These are phyloP conservation scores for Claviceps pazoutovae DNA, from an alignment of 2,329 filamentous ascomycete species.

Conservation along the genomic window DNA sequence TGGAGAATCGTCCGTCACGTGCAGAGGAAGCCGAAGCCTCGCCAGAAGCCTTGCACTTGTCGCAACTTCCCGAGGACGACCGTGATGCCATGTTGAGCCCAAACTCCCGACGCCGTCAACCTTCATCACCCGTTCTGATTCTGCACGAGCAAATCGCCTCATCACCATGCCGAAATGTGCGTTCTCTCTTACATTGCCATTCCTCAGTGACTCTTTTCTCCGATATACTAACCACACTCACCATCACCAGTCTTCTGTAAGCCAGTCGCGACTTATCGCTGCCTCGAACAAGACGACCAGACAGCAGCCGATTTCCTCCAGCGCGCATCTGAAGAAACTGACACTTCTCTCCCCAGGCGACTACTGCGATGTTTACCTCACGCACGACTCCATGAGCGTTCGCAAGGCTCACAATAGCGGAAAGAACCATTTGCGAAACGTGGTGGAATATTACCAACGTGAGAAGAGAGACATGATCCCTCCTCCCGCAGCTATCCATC, in stretches of 20 bases:
- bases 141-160: too few relatives aligned
- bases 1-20: neutral
- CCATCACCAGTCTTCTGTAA: constrained; percentile 16
- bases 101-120: too few relatives aligned
- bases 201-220: too few relatives aligned
- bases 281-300: neutral
- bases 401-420: constrained; percentile 97
- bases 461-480: constrained; percentile 12
- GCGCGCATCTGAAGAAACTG: constrained; percentile 7
- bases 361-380: constrained; percentile 99
- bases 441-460: constrained; percentile 98
- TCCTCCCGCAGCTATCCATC: neutral
- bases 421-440: constrained; percentile 91
- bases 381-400: constrained; percentile 99
- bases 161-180: constrained; percentile 7
- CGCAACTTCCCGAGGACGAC: neutral
- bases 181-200: neutral
- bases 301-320: neutral
- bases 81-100: too few relatives aligned
- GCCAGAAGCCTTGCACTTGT: neutral
- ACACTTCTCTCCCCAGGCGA: constrained; percentile 43
- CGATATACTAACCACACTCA: neutral
- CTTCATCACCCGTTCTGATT: too few relatives aligned
- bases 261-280: constrained; percentile 1
- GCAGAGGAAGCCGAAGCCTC: neutral